Conservation (phyloP, 108 stramenopile genomes). For the Ochromonas danica region DNA sequence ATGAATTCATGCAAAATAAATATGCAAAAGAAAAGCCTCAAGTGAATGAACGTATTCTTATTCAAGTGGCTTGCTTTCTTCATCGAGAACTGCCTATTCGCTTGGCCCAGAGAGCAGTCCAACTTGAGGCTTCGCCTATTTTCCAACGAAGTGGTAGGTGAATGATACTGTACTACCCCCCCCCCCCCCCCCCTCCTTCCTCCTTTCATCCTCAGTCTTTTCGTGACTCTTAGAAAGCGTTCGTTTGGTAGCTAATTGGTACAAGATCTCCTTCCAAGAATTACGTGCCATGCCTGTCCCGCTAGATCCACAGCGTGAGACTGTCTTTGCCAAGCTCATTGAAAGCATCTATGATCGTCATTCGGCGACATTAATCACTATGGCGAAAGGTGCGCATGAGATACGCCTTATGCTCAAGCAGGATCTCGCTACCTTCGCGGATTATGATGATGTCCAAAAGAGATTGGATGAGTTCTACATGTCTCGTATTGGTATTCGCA, state of each 20-base stretch:
- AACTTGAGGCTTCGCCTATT: conserved; percentile 61
- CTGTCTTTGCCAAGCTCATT: conserved; percentile 71
- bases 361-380: conserved; percentile 84
- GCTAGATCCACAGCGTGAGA: conserved; percentile 62
- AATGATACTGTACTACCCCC: no score
- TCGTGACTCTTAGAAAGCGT: conserved; percentile 66
- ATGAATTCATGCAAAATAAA: conserved; percentile 38
- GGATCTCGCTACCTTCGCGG: conserved; percentile 30
- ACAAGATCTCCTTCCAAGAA: conserved; percentile 79
- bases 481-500: conserved; percentile 94
- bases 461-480: conserved; percentile 97
- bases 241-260: conserved; percentile 78
- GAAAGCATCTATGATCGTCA: conserved; percentile 88
- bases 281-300: conserved; percentile 69
- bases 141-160: conserved; percentile 10
- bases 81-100: conserved; percentile 93
- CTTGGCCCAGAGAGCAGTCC: conserved; percentile 86
- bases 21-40: background rate
- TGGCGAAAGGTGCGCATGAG: conserved; percentile 94
- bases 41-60: conserved; percentile 34
- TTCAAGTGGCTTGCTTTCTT: conserved; percentile 80
- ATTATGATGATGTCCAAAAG: conserved; percentile 61
- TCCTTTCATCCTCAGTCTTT: background rate
- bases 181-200: no score
- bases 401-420: conserved; percentile 56